Conservation (phyloP, 2,329 filamentous ascomycete genomes). For the Sclerotinia borealis region DNA sequence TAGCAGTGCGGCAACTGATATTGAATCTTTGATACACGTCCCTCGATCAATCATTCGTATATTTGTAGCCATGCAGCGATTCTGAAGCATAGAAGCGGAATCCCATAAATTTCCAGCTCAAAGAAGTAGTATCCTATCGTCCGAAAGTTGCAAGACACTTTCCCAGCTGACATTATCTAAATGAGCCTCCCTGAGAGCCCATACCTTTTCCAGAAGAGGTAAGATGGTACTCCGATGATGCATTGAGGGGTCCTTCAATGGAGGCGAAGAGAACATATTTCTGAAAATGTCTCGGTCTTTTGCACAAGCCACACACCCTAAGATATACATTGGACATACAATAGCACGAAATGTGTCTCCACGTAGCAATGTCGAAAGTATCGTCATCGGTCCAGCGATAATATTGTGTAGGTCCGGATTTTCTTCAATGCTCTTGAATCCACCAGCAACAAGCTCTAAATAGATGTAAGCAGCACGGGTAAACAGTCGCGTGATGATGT, state of each 20-base stretch:
- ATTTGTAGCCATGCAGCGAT: background rate
- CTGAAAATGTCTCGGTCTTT: slow-evolving; percentile 26
- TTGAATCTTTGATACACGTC: background rate
- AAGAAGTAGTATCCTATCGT: slow-evolving; percentile 1
- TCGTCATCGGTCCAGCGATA: slow-evolving; percentile 19
- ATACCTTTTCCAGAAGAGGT: slow-evolving; percentile 27
- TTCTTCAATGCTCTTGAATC: slow-evolving; percentile 17
- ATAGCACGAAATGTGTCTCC: slow-evolving; percentile 19
- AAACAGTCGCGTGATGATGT: slow-evolving; percentile 24
- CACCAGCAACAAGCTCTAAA: slow-evolving; percentile 25
- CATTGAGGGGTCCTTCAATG: slow-evolving; percentile 24
- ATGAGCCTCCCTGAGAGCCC: slow-evolving; percentile 16
- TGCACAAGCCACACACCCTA: slow-evolving; percentile 22
- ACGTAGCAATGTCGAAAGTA: slow-evolving; percentile 19
- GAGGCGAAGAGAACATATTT: slow-evolving; percentile 21
- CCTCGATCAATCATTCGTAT: background rate
- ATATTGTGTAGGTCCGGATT: slow-evolving; percentile 13
- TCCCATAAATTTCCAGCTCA: background rate
- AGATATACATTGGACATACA: slow-evolving; percentile 25
- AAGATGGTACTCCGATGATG: slow-evolving; percentile 26
- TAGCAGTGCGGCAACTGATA: no score
- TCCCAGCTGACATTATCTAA: slow-evolving; percentile 8
- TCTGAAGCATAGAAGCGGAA: background rate
- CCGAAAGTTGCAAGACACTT: background rate
- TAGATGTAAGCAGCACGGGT: slow-evolving; percentile 24